Percentiles rank a stretch among this genome's conserved stretches.
These are phyloP conservation scores for Neurospora sp. DNA, from an alignment of 495 filamentous ascomycete species.

Conservation along the genomic window DNA sequence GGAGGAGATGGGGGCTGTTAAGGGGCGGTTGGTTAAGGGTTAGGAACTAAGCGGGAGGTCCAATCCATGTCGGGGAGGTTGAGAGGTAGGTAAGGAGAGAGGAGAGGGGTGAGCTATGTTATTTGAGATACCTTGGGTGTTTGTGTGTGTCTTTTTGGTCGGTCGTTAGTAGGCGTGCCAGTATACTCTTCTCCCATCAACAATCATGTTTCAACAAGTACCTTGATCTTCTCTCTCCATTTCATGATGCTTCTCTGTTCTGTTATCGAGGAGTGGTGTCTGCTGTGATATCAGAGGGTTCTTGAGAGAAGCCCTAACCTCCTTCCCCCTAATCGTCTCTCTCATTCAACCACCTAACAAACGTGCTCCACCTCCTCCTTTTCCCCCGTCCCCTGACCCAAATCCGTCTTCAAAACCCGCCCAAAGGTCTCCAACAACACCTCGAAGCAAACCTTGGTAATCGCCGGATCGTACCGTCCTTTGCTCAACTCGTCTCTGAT, in stretches of 20 bases:
- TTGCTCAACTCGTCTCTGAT: constrained; percentile 94
- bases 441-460: constrained; percentile 85
- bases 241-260: not conserved
- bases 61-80: not conserved
- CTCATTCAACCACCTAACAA: not conserved
- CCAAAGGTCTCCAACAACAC: constrained; percentile 81
- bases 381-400: constrained; percentile 39
- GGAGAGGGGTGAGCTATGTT: not conserved
- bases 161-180: not conserved
- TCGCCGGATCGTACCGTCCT: constrained; percentile 80
- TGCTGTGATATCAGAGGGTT: not conserved
- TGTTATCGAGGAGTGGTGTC: not conserved
- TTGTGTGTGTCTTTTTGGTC: not conserved
- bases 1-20: constrained; percentile 53
- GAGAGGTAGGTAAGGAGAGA: not conserved
- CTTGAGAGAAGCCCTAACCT: not conserved
- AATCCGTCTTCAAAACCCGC: constrained; percentile 62
- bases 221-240: not conserved
- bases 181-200: not conserved
- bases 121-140: not conserved
- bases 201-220: not conserved
- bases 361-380: constrained; percentile 11
- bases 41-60: not conserved
- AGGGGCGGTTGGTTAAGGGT: constrained; percentile 42
- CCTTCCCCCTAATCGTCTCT: not conserved